Evolutionary conservation across 345 rosid species (phyloP).

Genomic region (Sonneratia caseolaris): DNA sequence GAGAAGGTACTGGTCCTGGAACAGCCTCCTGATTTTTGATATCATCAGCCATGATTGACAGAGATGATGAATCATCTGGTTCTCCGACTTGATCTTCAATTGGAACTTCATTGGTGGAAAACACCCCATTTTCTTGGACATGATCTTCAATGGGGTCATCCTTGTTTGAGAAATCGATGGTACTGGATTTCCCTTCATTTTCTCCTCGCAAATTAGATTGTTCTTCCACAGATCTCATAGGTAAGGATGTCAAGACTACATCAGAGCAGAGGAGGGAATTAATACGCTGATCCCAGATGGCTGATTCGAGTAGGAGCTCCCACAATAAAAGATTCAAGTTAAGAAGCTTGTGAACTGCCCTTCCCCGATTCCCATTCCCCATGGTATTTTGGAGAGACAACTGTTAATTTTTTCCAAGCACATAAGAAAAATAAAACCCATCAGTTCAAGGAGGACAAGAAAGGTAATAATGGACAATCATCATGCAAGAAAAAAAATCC

Average conservation of each 20-base stretch:
- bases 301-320: conserved; percentile 75
- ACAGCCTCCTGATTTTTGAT: conserved; percentile 6
- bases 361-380: conserved; percentile 31
- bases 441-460: background rate
- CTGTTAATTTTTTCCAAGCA: conserved; percentile 23
- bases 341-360: conserved; percentile 39
- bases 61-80: conserved; percentile 13
- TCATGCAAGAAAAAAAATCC: conserved; percentile 1
- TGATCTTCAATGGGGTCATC: conserved; percentile 32
- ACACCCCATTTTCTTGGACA: conserved; percentile 12
- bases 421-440: background rate
- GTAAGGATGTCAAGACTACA: conserved; percentile 29
- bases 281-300: conserved; percentile 68
- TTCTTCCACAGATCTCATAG: conserved; percentile 22
- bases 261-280: conserved; percentile 47
- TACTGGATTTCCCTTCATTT: conserved; percentile 6
- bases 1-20: background rate
- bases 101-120: conserved; percentile 1
- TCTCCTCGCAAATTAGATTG: conserved; percentile 16
- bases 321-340: conserved; percentile 52
- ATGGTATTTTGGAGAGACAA: conserved; percentile 28
- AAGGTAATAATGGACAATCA: background rate
- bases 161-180: conserved; percentile 13
- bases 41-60: conserved; percentile 20
- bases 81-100: background rate